Evolutionary conservation across 108 stramenopile genomes (phyloP).

Genomic region (Pelagomonas calceolata): DNA sequence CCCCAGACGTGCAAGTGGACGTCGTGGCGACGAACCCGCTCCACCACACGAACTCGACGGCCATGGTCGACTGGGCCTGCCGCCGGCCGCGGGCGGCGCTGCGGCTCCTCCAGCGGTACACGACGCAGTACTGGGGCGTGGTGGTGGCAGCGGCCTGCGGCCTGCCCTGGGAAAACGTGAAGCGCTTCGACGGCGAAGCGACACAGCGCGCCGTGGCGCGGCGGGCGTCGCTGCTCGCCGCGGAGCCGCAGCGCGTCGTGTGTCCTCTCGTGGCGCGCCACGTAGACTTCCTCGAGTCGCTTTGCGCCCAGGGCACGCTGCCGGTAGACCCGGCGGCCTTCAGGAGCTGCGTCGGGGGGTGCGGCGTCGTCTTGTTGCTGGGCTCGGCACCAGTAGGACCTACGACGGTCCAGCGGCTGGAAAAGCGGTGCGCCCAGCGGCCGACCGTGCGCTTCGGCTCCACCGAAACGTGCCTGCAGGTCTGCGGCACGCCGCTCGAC

Average conservation of each 20-base stretch:
- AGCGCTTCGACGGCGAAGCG: too few relatives aligned
- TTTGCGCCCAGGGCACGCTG: constrained; percentile 3
- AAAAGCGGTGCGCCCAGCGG: not conserved
- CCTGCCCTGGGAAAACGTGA: not conserved
- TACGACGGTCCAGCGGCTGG: constrained; percentile 10
- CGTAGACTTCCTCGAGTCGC: constrained; percentile 16
- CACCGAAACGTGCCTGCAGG: constrained; percentile 25
- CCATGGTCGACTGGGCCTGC: constrained; percentile 16
- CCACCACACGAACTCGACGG: constrained; percentile 24
- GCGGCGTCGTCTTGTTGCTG: constrained; percentile 4
- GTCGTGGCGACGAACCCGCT: constrained; percentile 12
- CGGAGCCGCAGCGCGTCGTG: constrained; percentile 1
- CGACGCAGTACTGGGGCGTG: constrained; percentile 11
- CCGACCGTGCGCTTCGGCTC: constrained; percentile 23
- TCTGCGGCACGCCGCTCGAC: constrained; percentile 11
- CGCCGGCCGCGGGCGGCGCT: constrained; percentile 7
- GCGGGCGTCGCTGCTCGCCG: not conserved
- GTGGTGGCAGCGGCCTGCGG: not conserved
- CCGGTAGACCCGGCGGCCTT: not conserved
- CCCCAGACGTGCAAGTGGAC: not conserved
- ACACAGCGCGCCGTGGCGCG: not conserved
- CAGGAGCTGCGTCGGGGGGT: not conserved
- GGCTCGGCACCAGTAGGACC: constrained; percentile 28
- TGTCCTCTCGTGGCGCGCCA: constrained; percentile 16
- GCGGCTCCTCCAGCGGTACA: constrained; percentile 15